Evolutionary conservation across 108 stramenopile species (phyloP).

Genomic region (Ochromonas danica): DNA sequence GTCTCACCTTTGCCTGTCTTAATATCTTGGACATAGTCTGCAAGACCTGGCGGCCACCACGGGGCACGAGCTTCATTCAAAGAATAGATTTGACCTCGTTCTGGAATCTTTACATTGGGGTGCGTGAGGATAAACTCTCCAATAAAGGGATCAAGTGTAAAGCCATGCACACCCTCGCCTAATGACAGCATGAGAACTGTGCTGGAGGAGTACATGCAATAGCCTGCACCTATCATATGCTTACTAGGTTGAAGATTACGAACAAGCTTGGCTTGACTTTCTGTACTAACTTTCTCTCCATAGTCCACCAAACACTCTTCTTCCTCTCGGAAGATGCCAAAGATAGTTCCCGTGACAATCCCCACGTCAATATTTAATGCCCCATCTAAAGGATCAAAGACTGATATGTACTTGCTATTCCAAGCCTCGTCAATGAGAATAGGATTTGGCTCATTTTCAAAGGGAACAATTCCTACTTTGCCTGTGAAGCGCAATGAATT

Average conservation of each 20-base stretch:
- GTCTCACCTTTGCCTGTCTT: slow-evolving; percentile 80
- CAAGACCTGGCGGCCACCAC: background rate
- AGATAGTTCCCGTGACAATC: slow-evolving; percentile 88
- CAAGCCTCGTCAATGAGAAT: slow-evolving; percentile 58
- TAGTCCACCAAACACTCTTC: slow-evolving; percentile 66
- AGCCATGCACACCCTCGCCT: slow-evolving; percentile 57
- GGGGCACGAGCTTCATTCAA: slow-evolving; percentile 71
- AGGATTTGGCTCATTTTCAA: slow-evolving; percentile 68
- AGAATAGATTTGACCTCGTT: slow-evolving; percentile 80
- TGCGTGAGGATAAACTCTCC: slow-evolving; percentile 65
- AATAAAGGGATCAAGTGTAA: slow-evolving; percentile 57
- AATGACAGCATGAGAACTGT: slow-evolving; percentile 82
- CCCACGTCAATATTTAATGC: slow-evolving; percentile 87
- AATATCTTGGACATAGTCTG: slow-evolving; percentile 53
- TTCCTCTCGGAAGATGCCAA: slow-evolving; percentile 87
- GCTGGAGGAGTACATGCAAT: slow-evolving; percentile 82
- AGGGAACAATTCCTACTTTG: slow-evolving; percentile 57
- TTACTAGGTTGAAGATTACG: slow-evolving; percentile 68
- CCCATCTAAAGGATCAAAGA: slow-evolving; percentile 91
- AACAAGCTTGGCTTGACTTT: slow-evolving; percentile 65
- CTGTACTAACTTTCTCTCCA: slow-evolving; percentile 68
- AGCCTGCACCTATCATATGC: slow-evolving; percentile 69
- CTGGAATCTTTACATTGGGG: slow-evolving; percentile 73
- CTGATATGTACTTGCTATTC: slow-evolving; percentile 65
- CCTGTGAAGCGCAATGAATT: slow-evolving; percentile 55